Evolutionary conservation across 371 early-diverging fungal genomes (phyloP), one percentile per base, ranked within the genome.

Genomic region (Lichtheimia corymbifera): DNA sequence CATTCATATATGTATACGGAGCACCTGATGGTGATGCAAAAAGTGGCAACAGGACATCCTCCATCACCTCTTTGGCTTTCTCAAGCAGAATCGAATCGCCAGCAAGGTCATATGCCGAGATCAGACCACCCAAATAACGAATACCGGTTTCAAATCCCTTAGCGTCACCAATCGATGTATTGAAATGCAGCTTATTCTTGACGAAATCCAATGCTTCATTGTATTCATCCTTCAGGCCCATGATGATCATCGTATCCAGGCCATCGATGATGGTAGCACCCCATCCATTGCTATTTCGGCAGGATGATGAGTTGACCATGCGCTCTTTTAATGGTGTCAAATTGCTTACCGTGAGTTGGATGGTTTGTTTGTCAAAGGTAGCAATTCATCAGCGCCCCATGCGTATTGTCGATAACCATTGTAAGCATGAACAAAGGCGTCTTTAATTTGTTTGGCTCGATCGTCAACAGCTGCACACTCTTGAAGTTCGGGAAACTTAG

Each of bases 211-310:
- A 70, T 25, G 92, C 92, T 27, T 79, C 70, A 5, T 72, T 49
- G 63, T 87, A 96, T 59, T 91, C 93, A 0, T 82, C 77, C 11
- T 81, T 74, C 22, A 94, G 67, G 0, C 85, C 90, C 92, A 95
- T 90, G 40, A 97, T 74, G 28, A 84, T 64, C 57, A 92, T 80
- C 2, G 96, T 94, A 64, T 94, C 96, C 20, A 96, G 77, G 13
- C 91, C 77, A 68, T 96, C 96, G 25, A 94, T 79, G 60, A 93
- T 82, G 1, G 93, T 90, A 53, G 85, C 84, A 11, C 35, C 35
- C 35, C 35, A 35, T 9, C 35, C 35, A 35, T 40, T 35, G 22
- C 18, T 40, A 18, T 5, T 28, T 51, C 40, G 22, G 15, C 7
- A 22, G 13, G 25, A 2, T 4, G 35, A 35, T 35, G 35, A 35